Evolutionary conservation across 2,329 filamentous ascomycete species (phyloP), one percentile per base, ranked within the genome.

Genomic region (Nannizzia gypsea): DNA sequence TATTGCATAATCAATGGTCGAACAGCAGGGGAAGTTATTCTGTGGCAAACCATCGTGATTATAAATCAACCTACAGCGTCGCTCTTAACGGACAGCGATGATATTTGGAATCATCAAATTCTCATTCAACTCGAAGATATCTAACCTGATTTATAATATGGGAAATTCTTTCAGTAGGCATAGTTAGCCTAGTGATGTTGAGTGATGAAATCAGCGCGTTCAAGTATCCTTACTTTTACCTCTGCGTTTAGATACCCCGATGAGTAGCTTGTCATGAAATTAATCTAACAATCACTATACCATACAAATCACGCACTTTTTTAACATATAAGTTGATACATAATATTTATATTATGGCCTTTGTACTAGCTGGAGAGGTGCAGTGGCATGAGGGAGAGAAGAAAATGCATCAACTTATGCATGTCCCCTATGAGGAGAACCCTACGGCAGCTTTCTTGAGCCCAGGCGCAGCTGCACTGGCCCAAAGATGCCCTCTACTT

Each of bases 391-490:
- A 79, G 8, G 88, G 88, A 65, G 88, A 92, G 72, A 67, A 77
- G 46, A 77, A 79, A 56, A 82, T 92, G 72, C 87, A 87, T 60
- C 70, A 74, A 15, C 76, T 85, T 3, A 79, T 91, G 60, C 78
- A 76, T 36, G 76, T 85, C 0, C 83, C 85, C 0, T 69, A 73
- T 2, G 64, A 71, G 31, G 77, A 81, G 55, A 91, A 93, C 66
- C 88, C 89, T 0, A 90, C 87, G 0, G 72, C 79, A 0, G 76
- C 80, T 0, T 83, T 83, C 58, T 78, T 93, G 1, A 83, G 83
- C 0, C 76, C 78, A 3, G 77, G 82, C 15, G 85, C 86, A 22
- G 82, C 78, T 1, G 75, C 78, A 63, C 80, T 88, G 63, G 77
- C 90, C 2, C 77, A 80, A 57, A 73, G 74, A 15, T 84, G 83